Base-by-base conservation (phyloP, 345 rosid genomes). In the Mallotus nudiflorus region DNA sequence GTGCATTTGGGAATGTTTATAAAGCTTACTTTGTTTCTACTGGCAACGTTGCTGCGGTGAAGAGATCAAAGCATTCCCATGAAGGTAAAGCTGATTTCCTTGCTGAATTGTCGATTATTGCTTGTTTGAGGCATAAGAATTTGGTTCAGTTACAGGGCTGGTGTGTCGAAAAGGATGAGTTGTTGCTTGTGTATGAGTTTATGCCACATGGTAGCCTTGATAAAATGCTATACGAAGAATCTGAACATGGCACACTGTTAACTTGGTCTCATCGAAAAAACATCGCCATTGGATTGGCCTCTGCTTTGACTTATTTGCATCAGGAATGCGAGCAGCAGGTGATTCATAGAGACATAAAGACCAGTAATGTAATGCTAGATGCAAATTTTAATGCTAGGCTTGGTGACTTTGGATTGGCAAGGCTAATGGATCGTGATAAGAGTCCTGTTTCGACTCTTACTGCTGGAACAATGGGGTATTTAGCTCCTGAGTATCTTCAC, bases 401-500 rank as follows among this genome's bases (percentile, higher is more conserved):
- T 0, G 97, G 99, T 0, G 98, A 95, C 78, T 95, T 95, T 6
- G 98, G 99, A 67, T 76, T 95, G 50, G 99, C 99, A 6, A 90
- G 97, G 80, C 86, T 95, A 9, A 92, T 88, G 77, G 99, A 95
- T 72, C 99, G 90, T 11, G 90, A 90, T 45, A 90, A 92, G 71
- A 95, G 97, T 71, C 99, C 97, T 0, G 90, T 92, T 51, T 90
- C 97, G 0, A 95, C 99, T 0, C 91, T 95, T 0, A 95, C 98
- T 3, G 99, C 97, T 0, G 97, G 99, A 63, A 90, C 98, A 0
- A 90, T 95, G 97, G 99, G 99, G 5, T 95, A 95, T 80, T 80
- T 95, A 1, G 99, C 99, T 59, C 98, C 99, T 9, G 98, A 95
- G 85, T 95, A 95, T 78, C 92, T 92, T 54, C 99, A 95, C 37